Base-by-base conservation (phyloP, 352 stramenopile genomes). In the Phytophthora rubi region DNA sequence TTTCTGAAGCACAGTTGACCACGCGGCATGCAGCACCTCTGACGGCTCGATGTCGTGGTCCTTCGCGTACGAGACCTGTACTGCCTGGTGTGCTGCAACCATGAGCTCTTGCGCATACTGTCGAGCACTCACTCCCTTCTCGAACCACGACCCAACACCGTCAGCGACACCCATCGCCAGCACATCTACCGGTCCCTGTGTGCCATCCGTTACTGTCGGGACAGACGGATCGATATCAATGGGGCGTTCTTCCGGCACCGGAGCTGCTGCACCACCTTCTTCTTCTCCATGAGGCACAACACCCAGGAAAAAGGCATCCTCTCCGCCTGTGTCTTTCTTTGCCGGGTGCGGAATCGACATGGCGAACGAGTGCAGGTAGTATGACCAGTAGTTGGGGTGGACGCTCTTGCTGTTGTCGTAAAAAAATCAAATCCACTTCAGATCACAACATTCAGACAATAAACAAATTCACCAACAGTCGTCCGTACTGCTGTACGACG, bases 291-390 rank as follows among this genome's bases (percentile, higher is more conserved):
- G 65, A 0, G 73, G 77, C 6, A 96, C 71, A 0, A 85, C 81
- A n/a, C 90, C 85, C 6, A 98, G 70, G 79, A 99, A 99, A 75
- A 97, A 92, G 16, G 97, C 92, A 77, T 99, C 97, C 79, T 99
- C 96, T 49, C 93, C 83, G 8, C 82, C 81, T 15, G 85, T 89
- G 1, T 83, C 73, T 33, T 85, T 86, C 70, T 93, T 93, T n/a
- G 77, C 76, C 12, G 83, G 86, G 57, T 94, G 86, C 4, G 86
- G 86, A 48, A 94, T 91, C 18, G 83, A 91, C 84, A 91, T 88
- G 48, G 84, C 86, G 54, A 84, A 94, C 13, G 75, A 83, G 60
- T 89, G 82, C 28, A 94, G 61, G 53, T 85, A 92, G 71, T 88
- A 94, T 26, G 68, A 72, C 76, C 76, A 86, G 59, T 86, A 75